phyloP scores from a whole-genome alignment of 2,329 filamentous ascomycete genomes.

The Arthrobotrys sinensis region DNA sequence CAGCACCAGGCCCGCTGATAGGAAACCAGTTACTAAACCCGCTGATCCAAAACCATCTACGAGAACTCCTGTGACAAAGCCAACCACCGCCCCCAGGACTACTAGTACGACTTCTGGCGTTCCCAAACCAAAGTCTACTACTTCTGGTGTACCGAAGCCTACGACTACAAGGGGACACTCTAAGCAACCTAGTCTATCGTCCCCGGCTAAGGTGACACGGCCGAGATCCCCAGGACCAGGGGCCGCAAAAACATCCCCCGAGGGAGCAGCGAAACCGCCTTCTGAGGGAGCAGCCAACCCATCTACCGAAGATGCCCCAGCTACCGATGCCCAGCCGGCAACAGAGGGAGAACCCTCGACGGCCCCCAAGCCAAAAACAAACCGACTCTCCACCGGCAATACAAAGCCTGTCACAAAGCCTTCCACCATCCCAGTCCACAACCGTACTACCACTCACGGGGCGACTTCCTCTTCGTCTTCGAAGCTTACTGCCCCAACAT shows the following conservation, averaged over 20 bases:
- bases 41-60: conserved; percentile 32
- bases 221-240: conserved; percentile 5
- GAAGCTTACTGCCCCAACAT: conserved; percentile 28
- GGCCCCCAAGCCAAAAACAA: conserved; percentile 19
- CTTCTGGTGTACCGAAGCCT: conserved; percentile 31
- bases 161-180: conserved; percentile 22
- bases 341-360: conserved; percentile 5
- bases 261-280: background rate
- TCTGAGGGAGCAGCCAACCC: conserved; percentile 7
- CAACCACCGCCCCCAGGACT: background rate
- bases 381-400: conserved; percentile 20
- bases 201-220: conserved; percentile 32
- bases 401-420: conserved; percentile 32
- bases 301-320: conserved; percentile 15
- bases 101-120: conserved; percentile 21
- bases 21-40: conserved; percentile 31
- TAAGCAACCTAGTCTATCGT: conserved; percentile 34
- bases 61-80: background rate
- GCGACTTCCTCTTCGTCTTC: conserved; percentile 30
- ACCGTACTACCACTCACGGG: conserved; percentile 34
- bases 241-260: background rate
- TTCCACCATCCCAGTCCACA: conserved; percentile 39
- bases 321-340: conserved; percentile 11
- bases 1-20: conserved; percentile 26
- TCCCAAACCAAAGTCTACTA: conserved; percentile 21